phyloP scores from a whole-genome alignment of 2,329 filamentous ascomycete genomes.

The Aspergillus fumigatus region DNA sequence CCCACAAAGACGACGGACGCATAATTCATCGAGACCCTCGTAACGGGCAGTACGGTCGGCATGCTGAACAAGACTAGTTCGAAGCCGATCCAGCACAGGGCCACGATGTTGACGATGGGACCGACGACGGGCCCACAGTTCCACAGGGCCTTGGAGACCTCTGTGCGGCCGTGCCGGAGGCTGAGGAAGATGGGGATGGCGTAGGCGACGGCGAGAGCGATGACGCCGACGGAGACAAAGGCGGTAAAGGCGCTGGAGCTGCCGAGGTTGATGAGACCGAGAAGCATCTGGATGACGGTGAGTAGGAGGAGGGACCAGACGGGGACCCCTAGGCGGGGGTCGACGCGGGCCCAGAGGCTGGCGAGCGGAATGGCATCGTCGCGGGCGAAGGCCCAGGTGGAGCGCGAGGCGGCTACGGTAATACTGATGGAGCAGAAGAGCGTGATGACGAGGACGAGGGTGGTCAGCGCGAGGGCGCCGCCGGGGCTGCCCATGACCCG shows the following conservation, averaged over 20 bases:
- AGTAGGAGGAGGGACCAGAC: constrained; percentile 41
- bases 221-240: constrained; percentile 53
- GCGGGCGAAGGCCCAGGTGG: constrained; percentile 45
- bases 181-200: constrained; percentile 53
- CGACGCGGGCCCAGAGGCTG: constrained; percentile 32
- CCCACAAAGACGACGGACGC: constrained; percentile 54
- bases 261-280: constrained; percentile 48
- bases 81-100: constrained; percentile 50
- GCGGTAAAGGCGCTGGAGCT: constrained; percentile 46
- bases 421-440: constrained; percentile 53
- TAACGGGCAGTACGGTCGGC: constrained; percentile 52
- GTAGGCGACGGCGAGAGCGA: constrained; percentile 53
- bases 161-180: constrained; percentile 42
- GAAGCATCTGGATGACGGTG: constrained; percentile 46
- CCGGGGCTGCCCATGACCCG: constrained; percentile 47
- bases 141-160: constrained; percentile 48
- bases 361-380: constrained; percentile 43
- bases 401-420: constrained; percentile 47
- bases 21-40: constrained; percentile 53
- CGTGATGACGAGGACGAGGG: constrained; percentile 48
- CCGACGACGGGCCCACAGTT: constrained; percentile 44
- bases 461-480: constrained; percentile 46
- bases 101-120: constrained; percentile 42
- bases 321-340: constrained; percentile 36
- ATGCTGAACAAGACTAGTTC: constrained; percentile 52